Conservation (phyloP, 371 early-diverging fungal species). For the Batkoa obscura region DNA sequence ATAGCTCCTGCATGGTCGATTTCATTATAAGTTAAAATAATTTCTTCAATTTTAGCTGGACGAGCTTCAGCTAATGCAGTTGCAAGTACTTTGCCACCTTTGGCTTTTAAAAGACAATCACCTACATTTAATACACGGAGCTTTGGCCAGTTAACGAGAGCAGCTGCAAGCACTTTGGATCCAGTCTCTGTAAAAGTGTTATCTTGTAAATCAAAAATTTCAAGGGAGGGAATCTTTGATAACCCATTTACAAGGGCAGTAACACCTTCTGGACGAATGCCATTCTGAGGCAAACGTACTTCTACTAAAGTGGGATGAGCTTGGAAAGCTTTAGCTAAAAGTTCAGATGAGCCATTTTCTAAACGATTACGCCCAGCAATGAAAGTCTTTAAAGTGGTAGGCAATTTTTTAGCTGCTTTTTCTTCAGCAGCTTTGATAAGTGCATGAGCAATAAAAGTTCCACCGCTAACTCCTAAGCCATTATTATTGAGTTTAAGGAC, state of each 20-base stretch:
- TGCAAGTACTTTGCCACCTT: constrained; percentile 44
- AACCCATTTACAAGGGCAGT: constrained; percentile 46
- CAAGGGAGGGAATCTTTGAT: constrained; percentile 38
- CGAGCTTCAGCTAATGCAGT: constrained; percentile 32
- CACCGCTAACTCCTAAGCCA: constrained; percentile 82
- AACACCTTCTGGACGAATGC: constrained; percentile 89
- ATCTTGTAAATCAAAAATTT: constrained; percentile 82
- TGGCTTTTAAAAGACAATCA: constrained; percentile 70
- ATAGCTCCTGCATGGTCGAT: constrained; percentile 52
- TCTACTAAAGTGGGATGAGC: constrained; percentile 52
- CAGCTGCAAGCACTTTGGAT: constrained; percentile 54
- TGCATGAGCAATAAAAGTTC: constrained; percentile 68
- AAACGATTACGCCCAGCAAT: constrained; percentile 87
- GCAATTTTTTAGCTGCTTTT: constrained; percentile 32
- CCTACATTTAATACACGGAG: constrained; percentile 65
- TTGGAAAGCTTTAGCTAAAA: constrained; percentile 62
- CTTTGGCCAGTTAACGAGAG: constrained; percentile 56
- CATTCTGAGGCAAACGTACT: constrained; percentile 91
- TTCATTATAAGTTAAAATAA: constrained; percentile 77
- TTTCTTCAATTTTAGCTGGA: constrained; percentile 32
- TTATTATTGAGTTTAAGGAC: constrained; percentile 85
- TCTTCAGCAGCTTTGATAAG: constrained; percentile 51
- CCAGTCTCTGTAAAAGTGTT: constrained; percentile 85
- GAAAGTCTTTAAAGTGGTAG: constrained; percentile 52
- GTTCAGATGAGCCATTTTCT: constrained; percentile 61